phyloP scores from a whole-genome alignment of 1,284 basidiomycete species.

The Xanthoconium separans region DNA sequence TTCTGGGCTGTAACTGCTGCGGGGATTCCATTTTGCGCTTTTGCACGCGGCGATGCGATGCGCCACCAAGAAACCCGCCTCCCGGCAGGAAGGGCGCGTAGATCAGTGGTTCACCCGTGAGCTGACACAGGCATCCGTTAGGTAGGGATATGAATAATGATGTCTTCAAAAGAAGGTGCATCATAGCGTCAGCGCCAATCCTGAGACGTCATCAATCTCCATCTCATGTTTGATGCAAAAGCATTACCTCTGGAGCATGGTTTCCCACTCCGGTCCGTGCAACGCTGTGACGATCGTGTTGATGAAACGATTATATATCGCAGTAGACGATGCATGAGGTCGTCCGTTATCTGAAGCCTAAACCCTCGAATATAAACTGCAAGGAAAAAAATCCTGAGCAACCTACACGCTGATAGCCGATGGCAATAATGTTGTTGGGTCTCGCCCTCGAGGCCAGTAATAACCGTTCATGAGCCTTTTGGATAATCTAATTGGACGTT shows the following conservation, averaged over 20 bases:
- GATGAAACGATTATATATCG: constrained; percentile 60
- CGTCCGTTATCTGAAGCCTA: constrained; percentile 18
- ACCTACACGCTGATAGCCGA: constrained; percentile 62
- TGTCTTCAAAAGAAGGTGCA: constrained; percentile 71
- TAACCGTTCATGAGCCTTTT: constrained; percentile 54
- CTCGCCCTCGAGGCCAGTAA: constrained; percentile 40
- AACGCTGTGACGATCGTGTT: constrained; percentile 76
- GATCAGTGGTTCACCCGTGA: constrained; percentile 69
- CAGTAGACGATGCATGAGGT: constrained; percentile 27
- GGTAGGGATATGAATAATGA: constrained; percentile 72
- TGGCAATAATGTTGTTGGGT: constrained; percentile 57
- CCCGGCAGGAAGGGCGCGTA: constrained; percentile 21
- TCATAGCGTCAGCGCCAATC: constrained; percentile 68
- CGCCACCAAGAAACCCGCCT: too few relatives aligned
- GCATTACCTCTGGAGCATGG: constrained; percentile 57
- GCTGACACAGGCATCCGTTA: constrained; percentile 79
- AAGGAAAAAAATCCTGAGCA: background rate
- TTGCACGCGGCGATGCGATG: too few relatives aligned
- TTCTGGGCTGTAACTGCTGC: background rate
- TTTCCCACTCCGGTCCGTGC: constrained; percentile 65
- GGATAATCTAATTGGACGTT: constrained; percentile 47
- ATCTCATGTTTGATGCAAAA: background rate
- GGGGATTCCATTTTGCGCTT: too few relatives aligned
- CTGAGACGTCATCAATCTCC: constrained; percentile 37
- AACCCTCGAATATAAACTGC: background rate